Evolutionary conservation across 2,329 filamentous ascomycete genomes (phyloP).

Genomic region (Ceratocystis albifundus): DNA sequence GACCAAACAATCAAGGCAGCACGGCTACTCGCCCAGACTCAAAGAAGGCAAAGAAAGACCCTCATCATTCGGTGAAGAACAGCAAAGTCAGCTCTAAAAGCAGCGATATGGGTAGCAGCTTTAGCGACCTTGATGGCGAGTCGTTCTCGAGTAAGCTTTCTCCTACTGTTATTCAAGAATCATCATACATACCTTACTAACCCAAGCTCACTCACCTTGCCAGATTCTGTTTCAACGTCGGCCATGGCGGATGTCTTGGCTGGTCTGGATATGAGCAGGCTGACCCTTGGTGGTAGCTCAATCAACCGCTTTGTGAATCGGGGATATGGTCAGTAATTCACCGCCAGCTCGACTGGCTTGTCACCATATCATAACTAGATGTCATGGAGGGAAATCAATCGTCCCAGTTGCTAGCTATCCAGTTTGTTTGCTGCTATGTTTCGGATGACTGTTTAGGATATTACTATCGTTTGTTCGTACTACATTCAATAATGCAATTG

Average conservation of each 20-base stretch:
- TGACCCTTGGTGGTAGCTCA: slow-evolving; percentile 23
- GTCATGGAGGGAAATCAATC: neutral
- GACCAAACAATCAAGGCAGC: slow-evolving; percentile 29
- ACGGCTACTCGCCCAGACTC: slow-evolving; percentile 41
- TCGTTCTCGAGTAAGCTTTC: slow-evolving; percentile 19
- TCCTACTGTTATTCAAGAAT: neutral
- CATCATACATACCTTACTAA: neutral
- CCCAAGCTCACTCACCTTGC: slow-evolving; percentile 10
- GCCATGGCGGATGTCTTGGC: slow-evolving; percentile 67
- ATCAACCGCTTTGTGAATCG: slow-evolving; percentile 23
- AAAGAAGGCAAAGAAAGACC: slow-evolving; percentile 49
- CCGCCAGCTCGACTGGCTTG: neutral
- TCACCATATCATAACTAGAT: neutral
- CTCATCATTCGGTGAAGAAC: slow-evolving; percentile 42
- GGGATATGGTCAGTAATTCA: neutral
- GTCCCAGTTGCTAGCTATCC: neutral
- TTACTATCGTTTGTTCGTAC: neutral
- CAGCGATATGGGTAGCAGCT: slow-evolving; percentile 75
- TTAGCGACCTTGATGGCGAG: slow-evolving; percentile 69
- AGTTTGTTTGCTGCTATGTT: neutral
- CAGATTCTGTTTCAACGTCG: slow-evolving; percentile 71
- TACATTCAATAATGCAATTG: neutral
- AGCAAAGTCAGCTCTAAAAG: slow-evolving; percentile 46
- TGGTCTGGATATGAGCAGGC: slow-evolving; percentile 48
- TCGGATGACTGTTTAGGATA: slow-evolving; percentile 1